phyloP scores from a whole-genome alignment of 225 moss, liverwort and hornwort species.

The Marchantia polymorpha region DNA sequence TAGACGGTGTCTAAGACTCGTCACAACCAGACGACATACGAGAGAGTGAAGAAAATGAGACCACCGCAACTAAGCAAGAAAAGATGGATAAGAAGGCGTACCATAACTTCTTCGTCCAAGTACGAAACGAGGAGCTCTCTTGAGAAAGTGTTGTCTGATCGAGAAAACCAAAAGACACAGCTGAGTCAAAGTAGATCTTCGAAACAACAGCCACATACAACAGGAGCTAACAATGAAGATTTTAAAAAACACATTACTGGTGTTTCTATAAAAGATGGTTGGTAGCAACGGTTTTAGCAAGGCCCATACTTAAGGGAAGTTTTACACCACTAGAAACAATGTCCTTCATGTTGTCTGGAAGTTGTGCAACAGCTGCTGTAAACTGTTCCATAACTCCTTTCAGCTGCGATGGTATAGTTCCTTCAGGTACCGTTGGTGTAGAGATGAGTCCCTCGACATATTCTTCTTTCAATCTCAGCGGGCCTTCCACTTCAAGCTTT shows the following conservation, averaged over 20 bases:
- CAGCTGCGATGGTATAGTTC: slow-evolving; percentile 53
- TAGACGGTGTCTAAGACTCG: neutral
- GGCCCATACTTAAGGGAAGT: slow-evolving; percentile 61
- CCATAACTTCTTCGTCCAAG: slow-evolving; percentile 83
- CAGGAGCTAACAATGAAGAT: neutral
- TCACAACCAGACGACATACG: neutral
- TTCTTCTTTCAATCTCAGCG: slow-evolving; percentile 78
- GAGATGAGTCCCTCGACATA: slow-evolving; percentile 72
- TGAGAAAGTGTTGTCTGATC: slow-evolving; percentile 58
- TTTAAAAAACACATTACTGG: neutral
- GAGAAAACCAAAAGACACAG: neutral
- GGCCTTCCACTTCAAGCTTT: slow-evolving; percentile 64
- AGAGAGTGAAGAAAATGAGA: neutral
- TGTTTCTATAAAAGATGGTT: neutral
- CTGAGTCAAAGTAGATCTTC: too few relatives aligned
- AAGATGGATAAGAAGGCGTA: slow-evolving; percentile 23
- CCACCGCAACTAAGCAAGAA: too few relatives aligned
- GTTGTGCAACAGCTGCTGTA: slow-evolving; percentile 45
- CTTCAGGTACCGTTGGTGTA: slow-evolving; percentile 55
- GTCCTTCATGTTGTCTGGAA: slow-evolving; percentile 59
- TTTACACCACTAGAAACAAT: slow-evolving; percentile 58
- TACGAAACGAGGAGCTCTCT: slow-evolving; percentile 83
- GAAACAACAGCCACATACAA: neutral
- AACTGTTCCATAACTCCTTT: slow-evolving; percentile 67
- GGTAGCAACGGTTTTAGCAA: neutral